Base-by-base conservation (phyloP, 2,329 filamentous ascomycete genomes). In the Niveomyces coronatus region DNA sequence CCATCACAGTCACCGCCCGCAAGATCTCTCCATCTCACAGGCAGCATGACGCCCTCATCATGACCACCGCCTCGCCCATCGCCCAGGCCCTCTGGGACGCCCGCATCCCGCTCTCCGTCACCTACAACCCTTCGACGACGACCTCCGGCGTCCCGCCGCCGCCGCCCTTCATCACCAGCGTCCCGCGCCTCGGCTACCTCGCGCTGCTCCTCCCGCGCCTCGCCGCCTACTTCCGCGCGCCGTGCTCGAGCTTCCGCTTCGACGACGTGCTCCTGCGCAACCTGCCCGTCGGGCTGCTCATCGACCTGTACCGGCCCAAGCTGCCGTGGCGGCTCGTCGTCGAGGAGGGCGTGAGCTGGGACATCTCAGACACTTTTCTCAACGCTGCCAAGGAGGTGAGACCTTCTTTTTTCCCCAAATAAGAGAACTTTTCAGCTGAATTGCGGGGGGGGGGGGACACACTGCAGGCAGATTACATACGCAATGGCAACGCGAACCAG, bases 401-500 rank as follows among this genome's bases (percentile, higher is more conserved):
- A 16, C 6, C 9, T 15, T 26, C 23, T 18, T 33, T 41, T 30
- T 28, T 28, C 9, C 5, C 14, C 10, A 28, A 28, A 8, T 11
- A 8, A 28, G 7, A 28, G 5, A 28, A 11, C 5, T 14, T 8
- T 28, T 11, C 8, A 8, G 14, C 5, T n/a, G 13, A 28, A n/a
- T n/a, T n/a, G n/a, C n/a, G n/a, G n/a, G n/a, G n/a, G n/a, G n/a
- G n/a, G n/a, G n/a, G n/a, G n/a, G 13, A 39, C 31, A 16, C 9
- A 14, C n/a, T 34, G 35, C 40, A 76, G 69, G 87, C 88, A 20
- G 87, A 94, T 59, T 94, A 87, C 49, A 67, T 94, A 35, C 76
- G 88, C 36, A 89, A 91, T 49, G 86, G 87, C 31, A 91, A 83
- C 38, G 86, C 85, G 13, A 87, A 89, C 55, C 81, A 83, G 44